Conservation (phyloP, 805 yeast genomes). For the Candida adriatica region DNA sequence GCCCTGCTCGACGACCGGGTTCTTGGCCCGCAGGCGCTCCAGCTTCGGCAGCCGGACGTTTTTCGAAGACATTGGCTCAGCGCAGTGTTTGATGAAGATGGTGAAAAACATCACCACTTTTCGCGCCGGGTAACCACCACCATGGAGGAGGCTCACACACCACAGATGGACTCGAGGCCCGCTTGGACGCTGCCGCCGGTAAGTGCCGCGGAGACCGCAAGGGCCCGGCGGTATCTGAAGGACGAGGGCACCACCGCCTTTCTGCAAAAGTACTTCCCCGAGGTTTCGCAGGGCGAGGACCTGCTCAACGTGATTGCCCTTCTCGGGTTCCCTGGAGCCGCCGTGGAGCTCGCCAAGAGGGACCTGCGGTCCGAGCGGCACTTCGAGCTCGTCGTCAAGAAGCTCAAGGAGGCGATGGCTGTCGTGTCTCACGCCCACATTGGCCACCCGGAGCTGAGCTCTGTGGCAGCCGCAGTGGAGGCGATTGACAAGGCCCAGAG, state of each 20-base stretch:
- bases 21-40: slow-evolving; percentile 65
- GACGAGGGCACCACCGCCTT: slow-evolving; percentile 53
- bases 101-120: no score
- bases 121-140: no score
- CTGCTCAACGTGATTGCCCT: slow-evolving; percentile 49
- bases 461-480: slow-evolving; percentile 51
- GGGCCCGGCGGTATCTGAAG: slow-evolving; percentile 49
- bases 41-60: slow-evolving; percentile 59
- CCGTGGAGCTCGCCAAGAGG: slow-evolving; percentile 23
- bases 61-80: slow-evolving; percentile 26
- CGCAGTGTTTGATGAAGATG: not conserved
- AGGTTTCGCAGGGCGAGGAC: slow-evolving; percentile 50
- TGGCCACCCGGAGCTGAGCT: slow-evolving; percentile 44
- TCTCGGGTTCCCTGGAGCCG: slow-evolving; percentile 47
- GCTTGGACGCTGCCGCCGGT: slow-evolving; percentile 29
- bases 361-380: slow-evolving; percentile 37
- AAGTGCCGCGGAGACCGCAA: slow-evolving; percentile 37
- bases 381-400: slow-evolving; percentile 40
- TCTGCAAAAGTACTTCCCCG: slow-evolving; percentile 54
- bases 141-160: no score
- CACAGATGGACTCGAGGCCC: no score
- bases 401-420: slow-evolving; percentile 57
- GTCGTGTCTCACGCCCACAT: slow-evolving; percentile 52
- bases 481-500: slow-evolving; percentile 49
- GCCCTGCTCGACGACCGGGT: slow-evolving; percentile 48